A percentile compares a stretch with the other conserved stretches of the same genome.
These are phyloP conservation scores for Porogramme epimiltina DNA, from an alignment of 1,284 basidiomycete species.

Conservation along the genomic window DNA sequence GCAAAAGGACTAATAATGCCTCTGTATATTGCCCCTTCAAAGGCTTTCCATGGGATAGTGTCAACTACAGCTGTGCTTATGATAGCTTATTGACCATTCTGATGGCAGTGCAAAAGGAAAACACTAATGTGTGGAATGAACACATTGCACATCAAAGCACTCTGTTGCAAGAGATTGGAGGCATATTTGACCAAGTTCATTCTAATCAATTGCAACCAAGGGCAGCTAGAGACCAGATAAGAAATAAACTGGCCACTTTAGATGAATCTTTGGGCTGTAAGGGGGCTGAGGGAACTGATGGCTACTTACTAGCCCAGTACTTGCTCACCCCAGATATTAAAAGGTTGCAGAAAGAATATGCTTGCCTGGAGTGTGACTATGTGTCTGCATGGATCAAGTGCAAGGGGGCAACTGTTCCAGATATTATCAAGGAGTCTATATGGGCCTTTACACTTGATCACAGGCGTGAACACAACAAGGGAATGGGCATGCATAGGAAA, in stretches of 20 bases:
- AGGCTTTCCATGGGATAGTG: background rate
- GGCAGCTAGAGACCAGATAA: background rate
- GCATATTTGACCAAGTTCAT: background rate
- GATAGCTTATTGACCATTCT: background rate
- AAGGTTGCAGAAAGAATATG: background rate
- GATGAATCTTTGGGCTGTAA: background rate
- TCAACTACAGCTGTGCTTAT: slow-evolving; percentile 1
- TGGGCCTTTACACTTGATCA: background rate
- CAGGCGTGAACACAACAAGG: background rate
- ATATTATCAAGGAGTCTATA: background rate
- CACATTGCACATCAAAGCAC: background rate
- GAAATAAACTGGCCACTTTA: background rate
- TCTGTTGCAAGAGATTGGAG: background rate
- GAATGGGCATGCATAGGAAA: background rate
- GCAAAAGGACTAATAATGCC: background rate
- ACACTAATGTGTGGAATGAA: background rate
- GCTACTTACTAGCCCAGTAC: background rate
- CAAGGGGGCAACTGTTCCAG: background rate
- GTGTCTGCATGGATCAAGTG: background rate
- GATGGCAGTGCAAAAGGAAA: background rate
- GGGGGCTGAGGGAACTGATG: background rate
- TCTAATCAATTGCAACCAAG: background rate
- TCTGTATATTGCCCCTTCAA: background rate
- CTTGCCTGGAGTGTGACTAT: background rate
- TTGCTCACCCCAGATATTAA: background rate